Percentiles rank a stretch among this genome's conserved stretches.
These are phyloP conservation scores for Aspergillus baeticus DNA, from an alignment of 495 filamentous ascomycete genomes.

Conservation along the genomic window DNA sequence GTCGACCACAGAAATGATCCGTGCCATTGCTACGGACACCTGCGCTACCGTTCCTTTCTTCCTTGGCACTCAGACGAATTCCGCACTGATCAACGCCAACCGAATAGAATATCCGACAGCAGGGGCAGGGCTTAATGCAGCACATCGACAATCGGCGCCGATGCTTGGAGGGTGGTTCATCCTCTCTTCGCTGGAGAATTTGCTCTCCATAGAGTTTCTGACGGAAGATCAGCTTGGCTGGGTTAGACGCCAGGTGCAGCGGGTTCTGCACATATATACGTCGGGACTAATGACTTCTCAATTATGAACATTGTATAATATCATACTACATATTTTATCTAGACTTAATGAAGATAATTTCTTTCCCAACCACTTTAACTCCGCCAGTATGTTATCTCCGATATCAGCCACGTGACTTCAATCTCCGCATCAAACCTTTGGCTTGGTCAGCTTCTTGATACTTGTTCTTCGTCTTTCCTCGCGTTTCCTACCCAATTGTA, in stretches of 20 bases:
- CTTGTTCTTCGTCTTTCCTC: neutral
- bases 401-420: slow-evolving; percentile 7
- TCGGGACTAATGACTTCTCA: slow-evolving; percentile 3
- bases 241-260: slow-evolving; percentile 31
- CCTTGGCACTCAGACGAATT: slow-evolving; percentile 36
- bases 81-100: slow-evolving; percentile 28
- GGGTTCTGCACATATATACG: slow-evolving; percentile 34
- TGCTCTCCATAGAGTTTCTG: slow-evolving; percentile 20
- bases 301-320: neutral
- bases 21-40: slow-evolving; percentile 36
- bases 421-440: slow-evolving; percentile 13
- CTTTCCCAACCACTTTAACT: neutral
- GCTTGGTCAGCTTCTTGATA: neutral
- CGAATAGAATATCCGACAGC: slow-evolving; percentile 38
- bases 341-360: neutral
- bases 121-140: slow-evolving; percentile 26
- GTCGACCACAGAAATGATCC: slow-evolving; percentile 22
- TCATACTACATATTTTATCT: neutral
- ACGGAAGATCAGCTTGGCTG: slow-evolving; percentile 28
- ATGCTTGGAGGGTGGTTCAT: slow-evolving; percentile 42
- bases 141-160: slow-evolving; percentile 31
- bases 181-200: slow-evolving; percentile 23
- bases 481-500: neutral
- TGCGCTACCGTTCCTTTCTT: slow-evolving; percentile 43
- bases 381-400: slow-evolving; percentile 1